Evolutionary conservation across 2,329 filamentous ascomycete species (phyloP).

Genomic region (Endoconidiophora laricicola): DNA sequence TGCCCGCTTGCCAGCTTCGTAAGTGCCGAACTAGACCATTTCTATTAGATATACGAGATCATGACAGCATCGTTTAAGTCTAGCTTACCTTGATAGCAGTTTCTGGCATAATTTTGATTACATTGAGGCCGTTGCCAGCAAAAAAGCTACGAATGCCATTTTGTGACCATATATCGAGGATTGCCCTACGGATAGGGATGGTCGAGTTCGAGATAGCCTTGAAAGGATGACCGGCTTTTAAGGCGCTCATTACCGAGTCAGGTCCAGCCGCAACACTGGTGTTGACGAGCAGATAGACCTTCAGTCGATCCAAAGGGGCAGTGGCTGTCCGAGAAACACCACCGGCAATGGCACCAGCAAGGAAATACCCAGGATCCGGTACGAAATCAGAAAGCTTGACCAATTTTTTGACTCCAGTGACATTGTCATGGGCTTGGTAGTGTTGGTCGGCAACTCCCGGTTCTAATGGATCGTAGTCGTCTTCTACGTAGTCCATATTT

Average conservation of each 20-base stretch:
- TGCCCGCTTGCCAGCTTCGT: slow-evolving; percentile 82
- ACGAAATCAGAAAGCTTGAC: slow-evolving; percentile 47
- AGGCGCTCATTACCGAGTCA: slow-evolving; percentile 43
- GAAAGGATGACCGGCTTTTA: slow-evolving; percentile 52
- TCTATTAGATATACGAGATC: background rate
- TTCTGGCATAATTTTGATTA: slow-evolving; percentile 96
- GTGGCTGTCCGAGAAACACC: slow-evolving; percentile 90
- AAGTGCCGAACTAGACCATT: slow-evolving; percentile 57
- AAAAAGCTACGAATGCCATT: slow-evolving; percentile 5
- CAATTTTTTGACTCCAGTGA: slow-evolving; percentile 9
- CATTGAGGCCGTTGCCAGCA: slow-evolving; percentile 84
- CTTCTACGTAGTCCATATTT: no score
- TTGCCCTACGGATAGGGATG: slow-evolving; percentile 59
- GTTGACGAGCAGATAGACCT: slow-evolving; percentile 93
- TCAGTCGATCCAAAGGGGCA: slow-evolving; percentile 87
- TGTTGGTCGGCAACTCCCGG: background rate
- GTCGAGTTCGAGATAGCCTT: slow-evolving; percentile 48
- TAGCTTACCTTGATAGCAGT: slow-evolving; percentile 63
- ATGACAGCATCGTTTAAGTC: slow-evolving; percentile 10
- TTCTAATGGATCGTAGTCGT: no score
- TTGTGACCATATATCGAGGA: slow-evolving; percentile 4
- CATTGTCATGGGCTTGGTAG: background rate
- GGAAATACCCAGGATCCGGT: slow-evolving; percentile 89
- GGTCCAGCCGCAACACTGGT: slow-evolving; percentile 33
- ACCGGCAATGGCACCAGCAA: slow-evolving; percentile 87